Evolutionary conservation across 2,329 filamentous ascomycete species (phyloP), one percentile per base, ranked within the genome.

Genomic region (Neoscytalidium dimidiatum): DNA sequence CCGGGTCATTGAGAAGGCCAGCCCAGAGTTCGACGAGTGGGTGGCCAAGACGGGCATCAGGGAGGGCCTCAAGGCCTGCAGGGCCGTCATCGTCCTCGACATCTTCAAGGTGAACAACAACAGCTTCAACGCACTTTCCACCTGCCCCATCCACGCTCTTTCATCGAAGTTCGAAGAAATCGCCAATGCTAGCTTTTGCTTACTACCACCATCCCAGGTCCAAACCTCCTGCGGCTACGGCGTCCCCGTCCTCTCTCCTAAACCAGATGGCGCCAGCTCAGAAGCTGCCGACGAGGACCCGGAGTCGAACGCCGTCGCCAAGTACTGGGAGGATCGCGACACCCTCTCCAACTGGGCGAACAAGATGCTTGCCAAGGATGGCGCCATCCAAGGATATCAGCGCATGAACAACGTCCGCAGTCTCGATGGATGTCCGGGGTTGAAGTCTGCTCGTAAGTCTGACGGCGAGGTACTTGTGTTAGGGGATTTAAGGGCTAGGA

Each of bases 141-240:
- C 19, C 56, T 14, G 23, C 26, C 38, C 38, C 31, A 35, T 14
- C 14, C n/a, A n/a, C n/a, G n/a, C n/a, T n/a, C n/a, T n/a, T n/a
- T n/a, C n/a, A n/a, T n/a, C n/a, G n/a, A n/a, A n/a, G n/a, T n/a
- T n/a, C n/a, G n/a, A n/a, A n/a, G n/a, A 35, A 35, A 14, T 14
- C 14, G 8, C 33, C 33, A 3, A 35, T 35, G 8, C 8, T 17
- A 17, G 13, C 38, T 17, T 1, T 17, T 17, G 48, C 60, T 51
- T 33, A 35, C 31, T n/a, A 23, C 21, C 31, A 29, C 4, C 7
- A 31, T 52, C 48, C 21, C 19, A 79, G 75, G 82, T 87, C 3
- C 87, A 90, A 80, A 90, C 86, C 9, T 86, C 84, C 58, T 91
- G 88, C 71, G 88, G 89, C 6, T 91, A 83, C 69, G 86, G 84